Evolutionary conservation across 306 rosid species (phyloP).

Genomic region (Gleditsia sinensis): DNA sequence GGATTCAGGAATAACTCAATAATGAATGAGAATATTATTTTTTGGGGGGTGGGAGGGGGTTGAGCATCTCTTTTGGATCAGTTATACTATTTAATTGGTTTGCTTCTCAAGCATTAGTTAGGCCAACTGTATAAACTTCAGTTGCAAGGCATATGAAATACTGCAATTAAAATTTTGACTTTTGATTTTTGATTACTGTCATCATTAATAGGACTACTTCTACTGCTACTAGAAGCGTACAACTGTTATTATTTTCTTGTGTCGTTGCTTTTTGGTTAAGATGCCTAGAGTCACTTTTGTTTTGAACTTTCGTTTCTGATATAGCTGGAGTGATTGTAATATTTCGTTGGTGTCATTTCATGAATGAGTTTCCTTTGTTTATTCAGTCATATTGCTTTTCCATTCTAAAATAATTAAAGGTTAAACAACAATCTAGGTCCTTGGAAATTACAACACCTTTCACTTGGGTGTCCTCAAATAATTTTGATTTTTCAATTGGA

Average conservation of each 20-base stretch:
- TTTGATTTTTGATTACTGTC: background rate
- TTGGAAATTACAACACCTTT: background rate
- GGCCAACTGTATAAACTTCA: background rate
- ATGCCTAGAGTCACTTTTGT: background rate
- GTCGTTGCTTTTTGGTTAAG: background rate
- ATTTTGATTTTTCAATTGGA: background rate
- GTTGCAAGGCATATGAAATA: background rate
- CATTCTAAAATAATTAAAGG: background rate
- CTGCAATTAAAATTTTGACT: background rate
- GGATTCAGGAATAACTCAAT: background rate
- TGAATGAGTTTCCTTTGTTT: background rate
- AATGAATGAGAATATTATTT: background rate
- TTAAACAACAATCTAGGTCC: background rate
- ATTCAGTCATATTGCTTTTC: slow-evolving; percentile 16
- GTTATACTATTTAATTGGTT: background rate
- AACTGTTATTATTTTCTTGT: background rate
- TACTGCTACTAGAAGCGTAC: background rate
- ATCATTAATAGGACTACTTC: background rate
- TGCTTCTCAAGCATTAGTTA: background rate
- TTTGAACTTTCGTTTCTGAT: background rate
- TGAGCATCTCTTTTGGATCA: background rate
- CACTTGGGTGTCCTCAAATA: background rate
- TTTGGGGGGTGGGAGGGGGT: background rate
- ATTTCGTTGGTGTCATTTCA: background rate
- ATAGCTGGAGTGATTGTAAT: background rate